Evolutionary conservation across 202 grass and related monocot genomes (phyloP).

Genomic region (Schoenoplectus tabernaemontani): DNA sequence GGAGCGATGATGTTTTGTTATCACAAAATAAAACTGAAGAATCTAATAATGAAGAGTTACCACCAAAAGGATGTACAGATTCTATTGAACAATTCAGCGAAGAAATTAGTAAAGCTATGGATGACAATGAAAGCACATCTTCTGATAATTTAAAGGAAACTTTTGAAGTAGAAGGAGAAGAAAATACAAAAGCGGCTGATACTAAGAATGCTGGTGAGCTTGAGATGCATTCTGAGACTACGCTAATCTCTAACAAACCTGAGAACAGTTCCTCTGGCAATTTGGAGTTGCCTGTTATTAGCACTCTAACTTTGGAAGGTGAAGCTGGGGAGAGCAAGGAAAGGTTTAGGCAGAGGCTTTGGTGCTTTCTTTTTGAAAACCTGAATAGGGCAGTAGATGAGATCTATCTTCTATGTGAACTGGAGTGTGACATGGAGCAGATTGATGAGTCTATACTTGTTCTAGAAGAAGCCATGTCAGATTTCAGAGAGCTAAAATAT

Average conservation of each 20-base stretch:
- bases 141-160: constrained; percentile 13
- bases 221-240: constrained; percentile 18
- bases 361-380: constrained; percentile 99
- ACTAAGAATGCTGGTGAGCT: constrained; percentile 21
- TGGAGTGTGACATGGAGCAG: constrained; percentile 99
- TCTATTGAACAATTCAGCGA: constrained; percentile 7
- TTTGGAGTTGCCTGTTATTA: constrained; percentile 24
- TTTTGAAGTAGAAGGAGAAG: constrained; percentile 26
- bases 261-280: constrained; percentile 1
- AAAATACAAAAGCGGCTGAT: constrained; percentile 19
- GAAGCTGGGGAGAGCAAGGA: constrained; percentile 93
- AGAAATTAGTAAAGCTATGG: constrained; percentile 8
- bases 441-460: constrained; percentile 96
- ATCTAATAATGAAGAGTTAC: constrained; percentile 34
- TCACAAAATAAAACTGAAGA: constrained; percentile 33
- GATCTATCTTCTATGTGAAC: constrained; percentile 95
- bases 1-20: background rate
- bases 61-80: constrained; percentile 30
- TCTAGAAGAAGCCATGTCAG: constrained; percentile 88
- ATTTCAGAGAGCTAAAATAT: constrained; percentile 91
- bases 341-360: constrained; percentile 95
- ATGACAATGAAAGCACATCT: constrained; percentile 13
- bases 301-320: constrained; percentile 51
- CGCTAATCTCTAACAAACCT: background rate
- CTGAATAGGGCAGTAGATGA: constrained; percentile 95